phyloP scores from a whole-genome alignment of 805 yeast genomes.

The Saturnispora bothae region DNA sequence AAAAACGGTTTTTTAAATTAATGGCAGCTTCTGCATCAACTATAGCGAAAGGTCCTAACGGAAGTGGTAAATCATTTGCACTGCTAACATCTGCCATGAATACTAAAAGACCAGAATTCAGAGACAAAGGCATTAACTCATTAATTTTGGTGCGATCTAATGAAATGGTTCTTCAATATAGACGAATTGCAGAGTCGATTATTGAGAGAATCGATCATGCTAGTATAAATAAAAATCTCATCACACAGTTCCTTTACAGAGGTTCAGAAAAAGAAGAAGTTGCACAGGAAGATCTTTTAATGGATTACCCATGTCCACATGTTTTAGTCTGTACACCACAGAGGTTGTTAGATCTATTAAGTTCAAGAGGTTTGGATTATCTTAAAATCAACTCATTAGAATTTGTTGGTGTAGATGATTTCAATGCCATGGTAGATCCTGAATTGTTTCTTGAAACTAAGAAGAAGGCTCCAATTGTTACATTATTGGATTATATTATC shows the following conservation, averaged over 20 bases:
- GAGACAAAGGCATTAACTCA: slow-evolving; percentile 22
- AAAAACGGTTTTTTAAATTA: slow-evolving; percentile 21
- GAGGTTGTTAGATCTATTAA: slow-evolving; percentile 26
- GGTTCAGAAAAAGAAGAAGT: slow-evolving; percentile 18
- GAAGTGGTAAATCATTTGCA: slow-evolving; percentile 24
- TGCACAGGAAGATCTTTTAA: slow-evolving; percentile 18
- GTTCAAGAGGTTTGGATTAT: slow-evolving; percentile 25
- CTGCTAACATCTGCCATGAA: slow-evolving; percentile 21
- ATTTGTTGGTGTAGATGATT: slow-evolving; percentile 27
- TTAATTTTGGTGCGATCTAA: slow-evolving; percentile 24
- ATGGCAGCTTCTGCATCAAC: slow-evolving; percentile 21
- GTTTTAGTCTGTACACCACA: slow-evolving; percentile 28
- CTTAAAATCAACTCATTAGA: slow-evolving; percentile 21
- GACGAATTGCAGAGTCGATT: slow-evolving; percentile 12
- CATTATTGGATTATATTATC: slow-evolving; percentile 23
- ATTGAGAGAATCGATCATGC: not conserved
- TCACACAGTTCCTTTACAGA: slow-evolving; percentile 26
- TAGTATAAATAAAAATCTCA: slow-evolving; percentile 1
- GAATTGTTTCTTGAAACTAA: slow-evolving; percentile 12
- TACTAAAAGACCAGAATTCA: slow-evolving; percentile 15
- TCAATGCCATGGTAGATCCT: slow-evolving; percentile 23
- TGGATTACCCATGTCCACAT: slow-evolving; percentile 21
- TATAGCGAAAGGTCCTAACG: slow-evolving; percentile 24
- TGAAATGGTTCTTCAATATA: slow-evolving; percentile 20
- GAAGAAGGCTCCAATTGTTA: slow-evolving; percentile 23